Percentiles rank a stretch among this genome's conserved stretches.
These are phyloP conservation scores for Neonectria hederae DNA, from an alignment of 2,329 filamentous ascomycete genomes.

Conservation along the genomic window DNA sequence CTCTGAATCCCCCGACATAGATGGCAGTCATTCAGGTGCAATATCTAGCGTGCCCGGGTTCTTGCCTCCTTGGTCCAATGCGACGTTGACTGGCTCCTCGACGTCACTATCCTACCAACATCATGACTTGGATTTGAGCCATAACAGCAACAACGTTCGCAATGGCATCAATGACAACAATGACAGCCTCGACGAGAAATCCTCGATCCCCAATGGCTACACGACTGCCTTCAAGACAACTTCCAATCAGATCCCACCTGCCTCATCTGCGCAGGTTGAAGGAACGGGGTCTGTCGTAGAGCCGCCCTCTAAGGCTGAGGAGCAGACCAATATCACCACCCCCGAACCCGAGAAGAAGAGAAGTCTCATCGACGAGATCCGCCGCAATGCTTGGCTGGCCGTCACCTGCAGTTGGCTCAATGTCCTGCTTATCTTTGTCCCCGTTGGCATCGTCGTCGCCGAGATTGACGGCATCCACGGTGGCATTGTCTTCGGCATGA, in stretches of 20 bases:
- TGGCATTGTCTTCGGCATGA: conserved; percentile 75
- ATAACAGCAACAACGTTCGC: conserved; percentile 21
- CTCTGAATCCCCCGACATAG: conserved; percentile 62
- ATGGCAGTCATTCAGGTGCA: conserved; percentile 66
- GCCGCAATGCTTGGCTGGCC: conserved; percentile 61
- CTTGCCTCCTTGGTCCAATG: conserved; percentile 27
- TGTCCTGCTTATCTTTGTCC: conserved; percentile 79
- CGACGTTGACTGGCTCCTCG: conserved; percentile 33
- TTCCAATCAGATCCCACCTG: conserved; percentile 45
- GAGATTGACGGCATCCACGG: conserved; percentile 62
- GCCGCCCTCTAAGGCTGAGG: conserved; percentile 26
- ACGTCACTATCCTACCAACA: conserved; percentile 15
- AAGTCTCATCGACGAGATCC: conserved; percentile 59
- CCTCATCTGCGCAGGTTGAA: conserved; percentile 61
- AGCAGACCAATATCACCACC: conserved; percentile 46
- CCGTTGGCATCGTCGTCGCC: conserved; percentile 75
- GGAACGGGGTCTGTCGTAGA: conserved; percentile 66
- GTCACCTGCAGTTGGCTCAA: conserved; percentile 83
- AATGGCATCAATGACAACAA: neutral
- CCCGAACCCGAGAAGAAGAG: conserved; percentile 37
- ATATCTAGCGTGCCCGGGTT: conserved; percentile 64
- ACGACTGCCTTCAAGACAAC: conserved; percentile 36
- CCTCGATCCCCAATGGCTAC: conserved; percentile 20
- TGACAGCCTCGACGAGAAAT: conserved; percentile 29
- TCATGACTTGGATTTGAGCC: conserved; percentile 22